Percentiles rank a stretch among this genome's conserved stretches.
Conservation (phyloP, 1,284 basidiomycete species). For the Ganoderma resinaceum region DNA sequence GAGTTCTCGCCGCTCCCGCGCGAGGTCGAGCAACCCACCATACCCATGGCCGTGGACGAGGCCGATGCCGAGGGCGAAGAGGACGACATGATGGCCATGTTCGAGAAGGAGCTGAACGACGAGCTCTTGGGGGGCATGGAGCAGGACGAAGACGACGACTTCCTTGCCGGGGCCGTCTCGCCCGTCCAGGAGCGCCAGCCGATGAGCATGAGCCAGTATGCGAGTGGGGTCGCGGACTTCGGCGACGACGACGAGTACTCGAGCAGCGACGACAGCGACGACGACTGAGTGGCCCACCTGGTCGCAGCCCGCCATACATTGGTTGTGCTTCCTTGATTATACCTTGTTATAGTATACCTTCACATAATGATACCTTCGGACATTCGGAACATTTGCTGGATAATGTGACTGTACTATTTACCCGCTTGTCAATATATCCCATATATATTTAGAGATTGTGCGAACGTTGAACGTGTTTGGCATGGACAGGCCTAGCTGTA, state of each 20-base stretch:
- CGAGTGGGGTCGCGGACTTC: constrained; percentile 35
- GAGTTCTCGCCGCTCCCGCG: constrained; percentile 20
- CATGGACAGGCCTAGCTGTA: neutral
- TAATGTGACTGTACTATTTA: constrained; percentile 2
- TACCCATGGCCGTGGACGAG: constrained; percentile 27
- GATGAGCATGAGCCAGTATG: constrained; percentile 61
- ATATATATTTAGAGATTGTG: neutral
- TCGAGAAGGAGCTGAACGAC: constrained; percentile 55
- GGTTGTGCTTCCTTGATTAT: neutral
- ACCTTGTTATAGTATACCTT: constrained; percentile 1
- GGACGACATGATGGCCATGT: constrained; percentile 36
- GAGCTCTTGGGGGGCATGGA: constrained; percentile 46
- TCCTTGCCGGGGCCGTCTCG: constrained; percentile 44
- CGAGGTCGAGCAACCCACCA: neutral
- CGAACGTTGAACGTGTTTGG: neutral
- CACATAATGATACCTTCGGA: constrained; percentile 11
- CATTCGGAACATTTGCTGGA: neutral
- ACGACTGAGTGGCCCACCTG: constrained; percentile 49
- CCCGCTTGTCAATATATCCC: neutral
- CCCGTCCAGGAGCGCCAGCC: constrained; percentile 51
- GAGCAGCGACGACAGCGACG: constrained; percentile 74
- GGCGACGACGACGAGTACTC: constrained; percentile 65
- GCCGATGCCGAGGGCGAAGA: constrained; percentile 45
- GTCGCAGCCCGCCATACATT: neutral
- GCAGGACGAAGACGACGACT: constrained; percentile 37